Conservation (phyloP, 169 alveolate species). For the Eimeria praecox region DNA sequence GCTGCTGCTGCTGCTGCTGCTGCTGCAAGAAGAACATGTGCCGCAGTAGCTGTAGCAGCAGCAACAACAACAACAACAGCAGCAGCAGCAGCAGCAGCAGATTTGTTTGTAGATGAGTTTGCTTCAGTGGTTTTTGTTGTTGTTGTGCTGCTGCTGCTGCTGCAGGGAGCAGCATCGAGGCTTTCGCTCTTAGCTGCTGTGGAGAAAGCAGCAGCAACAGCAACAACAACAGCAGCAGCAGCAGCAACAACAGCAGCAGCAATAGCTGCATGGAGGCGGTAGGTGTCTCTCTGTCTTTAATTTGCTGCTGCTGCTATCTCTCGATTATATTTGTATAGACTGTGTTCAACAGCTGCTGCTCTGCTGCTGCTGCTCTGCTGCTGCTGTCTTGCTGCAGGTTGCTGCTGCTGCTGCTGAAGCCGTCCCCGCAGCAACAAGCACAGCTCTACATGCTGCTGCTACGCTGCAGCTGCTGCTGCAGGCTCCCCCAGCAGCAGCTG, state of each 20-base stretch:
- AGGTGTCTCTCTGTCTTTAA: neutral
- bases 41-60: neutral
- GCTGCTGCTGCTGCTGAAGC: constrained; percentile 76
- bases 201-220: constrained; percentile 54
- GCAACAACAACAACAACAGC: neutral
- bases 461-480: constrained; percentile 74
- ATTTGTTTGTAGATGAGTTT: neutral
- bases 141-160: constrained; percentile 46
- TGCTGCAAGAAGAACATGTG: neutral
- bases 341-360: constrained; percentile 42
- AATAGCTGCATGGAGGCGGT: constrained; percentile 71
- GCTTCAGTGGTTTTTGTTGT: neutral
- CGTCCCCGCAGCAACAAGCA: constrained; percentile 11
- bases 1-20: neutral
- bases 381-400: constrained; percentile 28
- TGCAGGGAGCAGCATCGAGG: constrained; percentile 75
- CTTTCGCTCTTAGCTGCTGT: constrained; percentile 48
- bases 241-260: too few species aligned
- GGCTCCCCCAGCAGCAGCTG: constrained; percentile 52
- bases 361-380: constrained; percentile 43
- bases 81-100: neutral
- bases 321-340: neutral
- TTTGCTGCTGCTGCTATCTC: neutral
- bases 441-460: constrained; percentile 46
- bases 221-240: constrained; percentile 38